These are phyloP conservation scores for Neckera pumila DNA, from an alignment of 225 moss, liverwort and hornwort genomes.

Conservation along the genomic window DNA sequence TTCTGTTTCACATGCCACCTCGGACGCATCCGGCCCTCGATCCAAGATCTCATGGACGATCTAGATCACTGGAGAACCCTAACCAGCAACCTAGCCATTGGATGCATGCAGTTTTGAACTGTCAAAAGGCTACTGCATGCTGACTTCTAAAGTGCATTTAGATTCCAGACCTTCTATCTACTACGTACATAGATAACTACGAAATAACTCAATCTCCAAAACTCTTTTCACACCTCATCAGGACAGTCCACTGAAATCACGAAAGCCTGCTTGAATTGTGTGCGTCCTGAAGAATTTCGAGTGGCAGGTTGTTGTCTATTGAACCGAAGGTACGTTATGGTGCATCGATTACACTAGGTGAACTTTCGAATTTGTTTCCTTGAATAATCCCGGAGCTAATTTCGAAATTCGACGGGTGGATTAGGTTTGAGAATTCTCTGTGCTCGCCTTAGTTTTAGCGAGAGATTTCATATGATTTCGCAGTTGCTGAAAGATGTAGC, in stretches of 20 bases:
- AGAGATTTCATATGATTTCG: background rate
- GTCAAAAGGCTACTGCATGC: background rate
- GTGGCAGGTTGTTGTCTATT: background rate
- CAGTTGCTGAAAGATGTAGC: background rate
- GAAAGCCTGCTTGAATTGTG: background rate
- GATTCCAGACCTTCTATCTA: background rate
- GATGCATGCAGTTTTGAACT: background rate
- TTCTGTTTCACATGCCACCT: background rate
- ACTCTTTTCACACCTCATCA: background rate
- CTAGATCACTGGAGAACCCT: background rate
- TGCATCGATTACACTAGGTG: background rate
- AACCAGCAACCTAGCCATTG: background rate
- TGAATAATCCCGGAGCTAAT: background rate
- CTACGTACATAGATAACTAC: fast-evolving
- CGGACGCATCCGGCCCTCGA: background rate
- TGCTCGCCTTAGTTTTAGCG: background rate
- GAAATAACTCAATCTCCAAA: background rate
- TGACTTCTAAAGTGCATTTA: background rate
- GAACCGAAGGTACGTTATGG: background rate
- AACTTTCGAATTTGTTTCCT: background rate
- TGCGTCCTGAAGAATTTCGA: background rate
- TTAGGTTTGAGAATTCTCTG: background rate
- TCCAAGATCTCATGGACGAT: background rate
- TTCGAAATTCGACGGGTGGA: background rate
- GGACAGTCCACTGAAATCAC: background rate